A percentile compares a stretch with the other conserved stretches of the same genome.
These are phyloP conservation scores for Calocybe cyanea DNA, from an alignment of 768 basidiomycete species.

Conservation along the genomic window DNA sequence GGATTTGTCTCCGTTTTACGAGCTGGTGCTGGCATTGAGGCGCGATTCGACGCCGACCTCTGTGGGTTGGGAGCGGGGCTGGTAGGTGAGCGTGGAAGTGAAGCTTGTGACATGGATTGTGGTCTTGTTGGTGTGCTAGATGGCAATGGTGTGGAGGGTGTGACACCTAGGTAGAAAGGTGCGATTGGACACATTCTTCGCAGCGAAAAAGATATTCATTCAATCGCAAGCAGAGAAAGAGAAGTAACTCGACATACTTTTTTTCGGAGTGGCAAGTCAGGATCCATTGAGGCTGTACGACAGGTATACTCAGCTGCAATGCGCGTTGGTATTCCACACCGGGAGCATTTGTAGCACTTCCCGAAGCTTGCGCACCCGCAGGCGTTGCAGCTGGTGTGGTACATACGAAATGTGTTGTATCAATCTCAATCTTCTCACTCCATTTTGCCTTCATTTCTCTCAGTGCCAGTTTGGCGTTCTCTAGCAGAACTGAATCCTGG, in stretches of 20 bases:
- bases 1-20: conserved; percentile 43
- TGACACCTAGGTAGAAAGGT: conserved; percentile 74
- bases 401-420: conserved; percentile 97
- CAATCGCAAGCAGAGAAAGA: background rate
- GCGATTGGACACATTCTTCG: conserved; percentile 84
- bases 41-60: conserved; percentile 44
- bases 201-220: background rate
- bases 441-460: conserved; percentile 85
- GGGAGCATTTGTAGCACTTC: conserved; percentile 53
- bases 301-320: conserved; percentile 87
- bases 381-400: conserved; percentile 79
- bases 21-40: conserved; percentile 64
- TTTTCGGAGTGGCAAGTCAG: conserved; percentile 83
- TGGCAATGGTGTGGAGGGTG: conserved; percentile 39
- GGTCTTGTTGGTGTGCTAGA: conserved; percentile 42
- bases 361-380: conserved; percentile 49
- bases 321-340: conserved; percentile 95
- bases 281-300: conserved; percentile 95
- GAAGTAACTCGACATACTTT: conserved; percentile 48
- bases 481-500: conserved; percentile 68
- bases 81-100: conserved; percentile 42
- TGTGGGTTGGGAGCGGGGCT: conserved; percentile 28
- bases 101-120: conserved; percentile 75
- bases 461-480: conserved; percentile 78
- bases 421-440: conserved; percentile 93